Evolutionary conservation across 352 stramenopile species (phyloP).

Genomic region (Globisporangium spiculum): DNA sequence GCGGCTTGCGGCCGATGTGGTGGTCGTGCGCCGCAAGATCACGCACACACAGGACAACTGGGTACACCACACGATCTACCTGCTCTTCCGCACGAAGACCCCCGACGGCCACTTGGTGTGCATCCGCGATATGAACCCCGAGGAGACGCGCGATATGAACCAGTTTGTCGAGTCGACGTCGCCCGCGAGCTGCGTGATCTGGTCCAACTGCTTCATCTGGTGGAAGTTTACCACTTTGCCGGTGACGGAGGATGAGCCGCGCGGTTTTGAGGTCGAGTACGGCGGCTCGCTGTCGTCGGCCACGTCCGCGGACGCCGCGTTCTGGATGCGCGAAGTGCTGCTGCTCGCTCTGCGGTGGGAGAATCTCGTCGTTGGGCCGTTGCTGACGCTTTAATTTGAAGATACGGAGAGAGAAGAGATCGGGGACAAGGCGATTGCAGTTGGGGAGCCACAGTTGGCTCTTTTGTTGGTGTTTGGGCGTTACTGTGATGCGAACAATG

Average conservation of each 20-base stretch:
- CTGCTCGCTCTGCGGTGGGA: conserved; percentile 51
- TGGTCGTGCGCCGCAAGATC: conserved; percentile 54
- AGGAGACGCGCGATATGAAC: conserved; percentile 33
- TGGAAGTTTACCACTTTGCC: conserved; percentile 58
- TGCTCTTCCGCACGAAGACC: conserved; percentile 69
- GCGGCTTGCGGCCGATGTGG: conserved; percentile 47
- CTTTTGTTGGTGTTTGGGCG: too few relatives aligned
- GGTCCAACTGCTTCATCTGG: conserved; percentile 64
- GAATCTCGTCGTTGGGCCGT: conserved; percentile 46
- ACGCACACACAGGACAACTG: conserved; percentile 51
- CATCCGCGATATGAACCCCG: conserved; percentile 59
- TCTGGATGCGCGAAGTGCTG: conserved; percentile 62
- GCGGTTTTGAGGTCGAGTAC: conserved; percentile 59
- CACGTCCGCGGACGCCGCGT: conserved; percentile 38
- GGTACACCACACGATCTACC: conserved; percentile 68
- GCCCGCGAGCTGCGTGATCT: conserved; percentile 39
- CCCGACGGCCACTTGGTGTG: conserved; percentile 62
- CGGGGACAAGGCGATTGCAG: conserved; percentile 13
- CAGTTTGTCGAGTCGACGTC: conserved; percentile 16
- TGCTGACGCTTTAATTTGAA: conserved; percentile 40
- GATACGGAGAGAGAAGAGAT: not conserved
- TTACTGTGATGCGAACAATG: not conserved
- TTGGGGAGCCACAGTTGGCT: not conserved
- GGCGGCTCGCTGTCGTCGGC: conserved; percentile 43
- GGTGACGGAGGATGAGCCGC: conserved; percentile 20